Base-by-base conservation (phyloP, 805 yeast genomes). In the Myxozyma vanderwaltii region DNA sequence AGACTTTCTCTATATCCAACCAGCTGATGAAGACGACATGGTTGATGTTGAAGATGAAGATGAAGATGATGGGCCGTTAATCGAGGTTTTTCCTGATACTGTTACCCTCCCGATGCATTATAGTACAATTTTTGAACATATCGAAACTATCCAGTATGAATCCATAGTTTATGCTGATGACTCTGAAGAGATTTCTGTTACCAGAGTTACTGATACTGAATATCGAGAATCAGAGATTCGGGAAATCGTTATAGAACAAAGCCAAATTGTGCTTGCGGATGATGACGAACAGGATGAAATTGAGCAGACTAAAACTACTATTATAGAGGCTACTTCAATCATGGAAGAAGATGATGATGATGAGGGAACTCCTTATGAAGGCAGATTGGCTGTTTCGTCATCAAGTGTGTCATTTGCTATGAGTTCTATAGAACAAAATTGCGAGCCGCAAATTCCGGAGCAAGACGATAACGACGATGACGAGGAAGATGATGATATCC, bases 61-160 rank as follows among this genome's bases (percentile, higher is more conserved):
- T n/a, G 51, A 53, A 10, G 58, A 47, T 21, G 49, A 54, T 15
- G 40, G 29, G 15, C 54, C 58, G n/a, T 21, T 47, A 17, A 43
- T 54, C 31, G 48, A 54, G 41, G 36, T 24, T 4, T 15, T 4
- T 27, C 36, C 46, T 10, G 44, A 26, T 29, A 13, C 7, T 35
- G n/a, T n/a, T 21, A 12, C 43, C 4, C 4, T 4, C 4, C n/a
- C 21, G 27, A 13, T 17, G 3, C 29, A 35, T 4, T 2, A 7
- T 6, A 48, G 26, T 33, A n/a, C 23, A 7, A 4, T 40, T 7
- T 3, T 6, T 6, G 23, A 1, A 1, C 19, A 12, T 13, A 39
- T 21, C 5, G 35, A 33, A 15, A 48, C 36, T n/a, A n/a, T 48
- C 1, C 12, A 24, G 7, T 26, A 35, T 12, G 33, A 48, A 8